Conservation (phyloP, 441 rosid genomes). For the Pelargonium cotyledonis region DNA sequence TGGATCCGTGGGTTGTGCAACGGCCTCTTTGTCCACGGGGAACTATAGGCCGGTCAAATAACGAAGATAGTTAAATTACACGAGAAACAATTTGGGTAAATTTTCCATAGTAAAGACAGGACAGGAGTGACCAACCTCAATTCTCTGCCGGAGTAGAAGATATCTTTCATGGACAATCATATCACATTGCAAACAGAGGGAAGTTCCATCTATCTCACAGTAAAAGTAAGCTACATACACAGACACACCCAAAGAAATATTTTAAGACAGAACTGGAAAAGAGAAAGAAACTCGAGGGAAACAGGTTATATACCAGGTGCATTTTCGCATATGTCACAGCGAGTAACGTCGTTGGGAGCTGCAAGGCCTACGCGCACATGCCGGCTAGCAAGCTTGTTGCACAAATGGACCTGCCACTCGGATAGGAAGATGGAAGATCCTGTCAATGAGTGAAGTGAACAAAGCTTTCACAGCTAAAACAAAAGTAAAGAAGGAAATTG, state of each 20-base stretch:
- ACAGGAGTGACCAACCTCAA: conserved; percentile 38
- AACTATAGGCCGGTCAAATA: too few species aligned
- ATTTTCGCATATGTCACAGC: conserved; percentile 74
- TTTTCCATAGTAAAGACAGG: too few species aligned
- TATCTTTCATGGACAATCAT: conserved; percentile 58
- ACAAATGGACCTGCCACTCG: conserved; percentile 59
- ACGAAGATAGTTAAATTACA: too few species aligned
- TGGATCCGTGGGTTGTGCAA: too few species aligned
- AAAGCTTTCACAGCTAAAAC: too few species aligned
- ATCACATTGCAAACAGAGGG: conserved; percentile 78
- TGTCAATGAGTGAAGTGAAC: too few species aligned
- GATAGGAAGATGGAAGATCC: too few species aligned
- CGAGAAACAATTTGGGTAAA: too few species aligned
- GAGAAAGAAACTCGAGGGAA: conserved; percentile 6
- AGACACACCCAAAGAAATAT: not conserved
- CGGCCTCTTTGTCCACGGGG: too few species aligned
- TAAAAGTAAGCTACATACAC: conserved; percentile 60
- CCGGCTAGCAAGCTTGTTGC: conserved; percentile 74
- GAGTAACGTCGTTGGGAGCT: conserved; percentile 52
- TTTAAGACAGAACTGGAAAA: not conserved
- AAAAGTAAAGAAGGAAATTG: not conserved
- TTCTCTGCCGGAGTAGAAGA: conserved; percentile 63
- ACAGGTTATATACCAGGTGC: conserved; percentile 47
- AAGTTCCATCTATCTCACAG: conserved; percentile 76
- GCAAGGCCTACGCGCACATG: conserved; percentile 76